These are phyloP conservation scores for Lupinus albus DNA, from an alignment of 306 rosid genomes.

Conservation along the genomic window DNA sequence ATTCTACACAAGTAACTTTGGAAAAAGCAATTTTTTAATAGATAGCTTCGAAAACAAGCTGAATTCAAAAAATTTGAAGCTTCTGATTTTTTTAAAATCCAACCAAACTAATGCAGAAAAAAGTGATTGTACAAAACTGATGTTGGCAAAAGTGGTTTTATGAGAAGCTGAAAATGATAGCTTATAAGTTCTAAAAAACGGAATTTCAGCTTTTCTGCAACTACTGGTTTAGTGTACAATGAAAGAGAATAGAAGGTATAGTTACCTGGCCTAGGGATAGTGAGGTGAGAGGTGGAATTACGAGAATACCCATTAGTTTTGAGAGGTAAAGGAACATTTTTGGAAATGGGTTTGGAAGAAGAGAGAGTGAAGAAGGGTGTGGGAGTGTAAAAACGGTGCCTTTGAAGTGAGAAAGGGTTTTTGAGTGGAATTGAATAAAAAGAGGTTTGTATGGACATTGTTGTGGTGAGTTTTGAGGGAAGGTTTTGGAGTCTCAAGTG, in stretches of 20 bases:
- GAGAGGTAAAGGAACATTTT: slow-evolving; percentile 48
- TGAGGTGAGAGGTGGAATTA: slow-evolving; percentile 51
- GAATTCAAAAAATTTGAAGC: no score
- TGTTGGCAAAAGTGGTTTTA: no score
- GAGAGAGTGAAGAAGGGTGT: slow-evolving; percentile 46
- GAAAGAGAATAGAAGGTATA: no score
- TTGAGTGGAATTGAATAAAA: slow-evolving; percentile 42
- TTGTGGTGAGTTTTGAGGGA: slow-evolving; percentile 41
- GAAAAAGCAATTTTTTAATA: no score
- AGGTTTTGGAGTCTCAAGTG: slow-evolving; percentile 51
- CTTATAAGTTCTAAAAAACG: no score
- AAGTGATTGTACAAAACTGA: no score
- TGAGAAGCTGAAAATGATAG: no score
- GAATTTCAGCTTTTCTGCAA: no score
- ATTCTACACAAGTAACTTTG: no score
- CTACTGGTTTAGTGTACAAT: background rate
- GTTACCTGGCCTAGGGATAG: slow-evolving; percentile 51
- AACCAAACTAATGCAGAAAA: no score
- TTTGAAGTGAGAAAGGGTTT: slow-evolving; percentile 35
- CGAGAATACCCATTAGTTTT: slow-evolving; percentile 61
- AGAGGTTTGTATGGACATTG: slow-evolving; percentile 56
- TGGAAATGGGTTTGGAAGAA: slow-evolving; percentile 49
- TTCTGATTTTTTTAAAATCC: no score
- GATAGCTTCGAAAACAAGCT: no score
- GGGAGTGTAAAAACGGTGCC: slow-evolving; percentile 33